phyloP scores from a whole-genome alignment of 306 rosid species.

The Cucumis cinereus region DNA sequence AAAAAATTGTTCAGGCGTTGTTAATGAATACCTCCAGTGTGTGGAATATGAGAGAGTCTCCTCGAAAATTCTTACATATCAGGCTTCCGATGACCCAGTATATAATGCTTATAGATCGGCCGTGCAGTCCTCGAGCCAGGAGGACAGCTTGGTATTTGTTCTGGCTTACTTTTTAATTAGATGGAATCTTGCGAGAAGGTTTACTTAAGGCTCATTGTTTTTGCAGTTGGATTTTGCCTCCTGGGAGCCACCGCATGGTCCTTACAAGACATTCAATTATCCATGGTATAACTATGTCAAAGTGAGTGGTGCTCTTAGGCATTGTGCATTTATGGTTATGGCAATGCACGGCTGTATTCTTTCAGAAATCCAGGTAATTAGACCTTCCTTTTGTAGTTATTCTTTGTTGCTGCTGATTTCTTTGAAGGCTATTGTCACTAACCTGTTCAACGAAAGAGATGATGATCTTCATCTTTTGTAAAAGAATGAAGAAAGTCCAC shows the following conservation, averaged over 20 bases:
- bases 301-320: constrained; percentile 91
- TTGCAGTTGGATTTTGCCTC: constrained; percentile 84
- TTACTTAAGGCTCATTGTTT: not conserved
- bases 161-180: not conserved
- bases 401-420: not conserved
- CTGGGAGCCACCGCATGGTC: constrained; percentile 99
- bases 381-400: not conserved
- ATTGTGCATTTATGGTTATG: constrained; percentile 93
- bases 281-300: constrained; percentile 89
- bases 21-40: constrained; percentile 56
- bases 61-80: constrained; percentile 84
- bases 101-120: constrained; percentile 86
- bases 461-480: not conserved
- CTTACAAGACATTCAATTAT: constrained; percentile 52
- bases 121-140: constrained; percentile 80
- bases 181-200: constrained; percentile 1
- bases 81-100: constrained; percentile 77
- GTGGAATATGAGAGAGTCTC: constrained; percentile 78
- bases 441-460: not conserved
- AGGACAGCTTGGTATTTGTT: constrained; percentile 65
- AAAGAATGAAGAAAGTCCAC: not conserved
- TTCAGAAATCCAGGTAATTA: constrained; percentile 85
- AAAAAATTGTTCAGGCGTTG: constrained; percentile 41
- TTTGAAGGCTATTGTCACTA: not conserved
- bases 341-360: constrained; percentile 96